Evolutionary conservation across 257 asterid species (phyloP).

Genomic region (Scutellaria barbata): DNA sequence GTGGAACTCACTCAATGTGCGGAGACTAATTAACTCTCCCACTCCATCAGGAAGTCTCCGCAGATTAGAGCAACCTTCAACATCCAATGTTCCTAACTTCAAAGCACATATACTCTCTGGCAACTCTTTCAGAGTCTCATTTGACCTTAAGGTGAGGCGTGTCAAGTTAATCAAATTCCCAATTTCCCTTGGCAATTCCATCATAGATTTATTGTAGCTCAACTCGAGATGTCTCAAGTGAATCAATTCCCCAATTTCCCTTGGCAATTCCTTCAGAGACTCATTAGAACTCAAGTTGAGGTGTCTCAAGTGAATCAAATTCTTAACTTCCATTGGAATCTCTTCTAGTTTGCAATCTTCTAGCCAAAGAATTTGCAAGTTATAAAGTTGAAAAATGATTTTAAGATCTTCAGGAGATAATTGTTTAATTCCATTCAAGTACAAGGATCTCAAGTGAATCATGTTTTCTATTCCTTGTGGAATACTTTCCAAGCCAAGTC

Average conservation of each 20-base stretch:
- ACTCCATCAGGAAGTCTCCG: constrained; percentile 3
- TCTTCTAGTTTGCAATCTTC: neutral
- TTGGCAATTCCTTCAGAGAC: neutral
- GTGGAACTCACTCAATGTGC: neutral
- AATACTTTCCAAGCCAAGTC: constrained; percentile 15
- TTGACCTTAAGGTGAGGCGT: neutral
- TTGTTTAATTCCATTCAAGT: neutral
- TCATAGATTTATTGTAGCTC: neutral
- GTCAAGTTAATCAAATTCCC: neutral
- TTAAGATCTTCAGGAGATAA: neutral
- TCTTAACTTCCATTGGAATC: constrained; percentile 2
- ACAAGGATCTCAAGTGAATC: constrained; percentile 37
- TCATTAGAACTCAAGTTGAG: neutral
- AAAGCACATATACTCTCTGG: neutral
- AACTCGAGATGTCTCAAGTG: neutral
- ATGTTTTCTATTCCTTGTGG: constrained; percentile 30
- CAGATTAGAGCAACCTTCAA: neutral
- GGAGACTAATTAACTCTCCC: constrained; percentile 1
- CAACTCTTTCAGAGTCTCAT: neutral
- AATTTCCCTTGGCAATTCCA: neutral
- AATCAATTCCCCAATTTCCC: neutral
- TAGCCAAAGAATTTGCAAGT: constrained; percentile 2
- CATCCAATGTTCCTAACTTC: neutral
- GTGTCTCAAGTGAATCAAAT: neutral
- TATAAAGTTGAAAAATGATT: constrained; percentile 18